Evolutionary conservation across 2,329 filamentous ascomycete genomes (phyloP).

Genomic region (Drechmeria coniospora): DNA sequence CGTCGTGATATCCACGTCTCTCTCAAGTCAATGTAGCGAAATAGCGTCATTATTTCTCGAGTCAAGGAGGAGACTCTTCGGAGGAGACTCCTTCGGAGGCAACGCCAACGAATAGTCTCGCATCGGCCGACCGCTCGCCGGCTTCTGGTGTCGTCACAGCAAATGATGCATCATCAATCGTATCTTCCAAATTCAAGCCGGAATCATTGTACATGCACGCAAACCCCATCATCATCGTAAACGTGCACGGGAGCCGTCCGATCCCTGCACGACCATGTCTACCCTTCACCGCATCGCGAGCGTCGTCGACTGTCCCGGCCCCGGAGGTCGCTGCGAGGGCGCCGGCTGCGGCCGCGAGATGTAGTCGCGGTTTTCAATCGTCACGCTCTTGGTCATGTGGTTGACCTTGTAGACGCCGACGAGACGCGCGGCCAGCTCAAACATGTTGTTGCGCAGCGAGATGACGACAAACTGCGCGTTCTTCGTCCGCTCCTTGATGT

Average conservation of each 20-base stretch:
- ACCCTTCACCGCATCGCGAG: constrained; percentile 17
- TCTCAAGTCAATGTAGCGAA: too few relatives aligned
- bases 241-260: neutral
- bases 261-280: neutral
- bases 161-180: too few relatives aligned
- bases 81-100: too few relatives aligned
- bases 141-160: too few relatives aligned
- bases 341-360: constrained; percentile 29
- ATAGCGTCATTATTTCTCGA: too few relatives aligned
- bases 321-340: constrained; percentile 15
- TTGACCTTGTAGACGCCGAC: constrained; percentile 99
- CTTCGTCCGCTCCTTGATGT: constrained; percentile 98
- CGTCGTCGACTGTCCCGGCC: constrained; percentile 16
- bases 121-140: too few relatives aligned
- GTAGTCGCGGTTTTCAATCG: constrained; percentile 73
- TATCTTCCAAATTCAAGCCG: too few relatives aligned
- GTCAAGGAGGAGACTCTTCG: too few relatives aligned
- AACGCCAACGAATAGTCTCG: too few relatives aligned
- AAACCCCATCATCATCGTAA: constrained; percentile 2
- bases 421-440: constrained; percentile 86
- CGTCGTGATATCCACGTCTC: too few relatives aligned
- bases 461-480: constrained; percentile 99
- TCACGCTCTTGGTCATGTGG: constrained; percentile 92
- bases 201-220: too few relatives aligned
- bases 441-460: constrained; percentile 97